Base-by-base conservation (phyloP, 2,329 filamentous ascomycete species). In the Pseudopithomyces maydicus region DNA sequence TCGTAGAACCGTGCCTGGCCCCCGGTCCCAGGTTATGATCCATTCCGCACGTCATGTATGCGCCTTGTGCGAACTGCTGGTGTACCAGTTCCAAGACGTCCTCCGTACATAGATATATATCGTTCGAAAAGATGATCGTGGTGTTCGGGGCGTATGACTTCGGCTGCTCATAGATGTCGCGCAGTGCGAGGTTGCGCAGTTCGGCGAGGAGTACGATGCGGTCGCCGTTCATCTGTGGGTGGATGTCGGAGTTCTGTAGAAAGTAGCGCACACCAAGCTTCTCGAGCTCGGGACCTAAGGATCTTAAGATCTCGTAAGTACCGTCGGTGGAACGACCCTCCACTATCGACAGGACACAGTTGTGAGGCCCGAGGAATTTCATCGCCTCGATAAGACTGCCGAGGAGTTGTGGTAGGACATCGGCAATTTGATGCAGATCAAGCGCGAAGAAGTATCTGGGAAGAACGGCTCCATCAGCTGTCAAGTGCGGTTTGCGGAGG, bases 61-160 rank as follows among this genome's bases (percentile, higher is more conserved):
- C 84, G 2, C 67, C 70, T 36, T 82, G 81, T 2, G 60, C 61
- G 6, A 57, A 62, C 23, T 76, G 79, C 67, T 87, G 84, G 59
- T 82, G 76, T 1, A 81, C 63, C 1, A 87, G 73, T 67, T 87
- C 85, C 3, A 88, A 74, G 15, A 88, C 78, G 59, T 88, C 84
- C 38, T 86, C 83, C 46, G 63, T 57, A 54, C 69, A 72, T 3
- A 68, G 39, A 15, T 57, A 53, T 54, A 98, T 87, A 78, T 98
- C 97, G 74, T 90, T 89, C 83, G 96, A 91, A 76, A 98, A 94
- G 62, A 91, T 84, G 57, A 88, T 86, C 43, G 95, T 96, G 45
- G 93, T 95, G 80, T 98, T 93, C 45, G 92, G 92, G 78, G 97
- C 97, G 83, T 97, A 98, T 72, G 92, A 85, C 79, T 97, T 92